Percentiles rank a stretch among this genome's conserved stretches.
Evolutionary conservation across 176 grass and related monocot genomes (phyloP).

Genomic region (Raddia guianensis): DNA sequence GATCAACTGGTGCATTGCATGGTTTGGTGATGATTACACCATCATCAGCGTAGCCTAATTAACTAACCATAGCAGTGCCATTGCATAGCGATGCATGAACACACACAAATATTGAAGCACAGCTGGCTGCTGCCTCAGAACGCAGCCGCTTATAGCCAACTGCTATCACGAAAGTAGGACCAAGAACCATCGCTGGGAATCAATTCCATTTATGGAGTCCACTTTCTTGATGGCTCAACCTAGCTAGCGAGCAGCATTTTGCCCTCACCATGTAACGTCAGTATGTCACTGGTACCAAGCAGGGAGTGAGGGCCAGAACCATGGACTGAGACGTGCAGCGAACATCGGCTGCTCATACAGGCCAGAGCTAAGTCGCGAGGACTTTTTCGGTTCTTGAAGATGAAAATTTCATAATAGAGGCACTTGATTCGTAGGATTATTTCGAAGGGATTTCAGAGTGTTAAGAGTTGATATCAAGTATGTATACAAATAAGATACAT

Average conservation of each 20-base stretch:
- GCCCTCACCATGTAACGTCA: not conserved
- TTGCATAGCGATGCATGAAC: not conserved
- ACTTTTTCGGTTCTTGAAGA: too few species aligned
- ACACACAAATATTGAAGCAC: not conserved
- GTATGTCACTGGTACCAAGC: not conserved
- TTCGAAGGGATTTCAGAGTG: too few species aligned
- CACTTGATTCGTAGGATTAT: too few species aligned
- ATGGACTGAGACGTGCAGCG: constrained; percentile 9
- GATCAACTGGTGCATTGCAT: not conserved
- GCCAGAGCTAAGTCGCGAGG: too few species aligned
- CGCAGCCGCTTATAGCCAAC: constrained; percentile 11
- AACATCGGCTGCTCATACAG: not conserved
- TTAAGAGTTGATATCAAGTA: too few species aligned
- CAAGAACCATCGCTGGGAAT: not conserved
- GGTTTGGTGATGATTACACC: not conserved
- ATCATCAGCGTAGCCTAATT: not conserved
- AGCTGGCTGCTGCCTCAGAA: not conserved
- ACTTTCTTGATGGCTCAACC: constrained; percentile 20
- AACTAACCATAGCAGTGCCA: too few species aligned
- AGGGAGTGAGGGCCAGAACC: not conserved
- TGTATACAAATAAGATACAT: too few species aligned
- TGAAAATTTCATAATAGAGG: too few species aligned
- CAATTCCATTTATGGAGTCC: constrained; percentile 24
- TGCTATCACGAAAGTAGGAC: not conserved
- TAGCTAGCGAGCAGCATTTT: not conserved